Percentiles rank a stretch among this genome's conserved stretches.
phyloP scores from a whole-genome alignment of 352 stramenopile genomes.

The Aphanomyces euteiches region DNA sequence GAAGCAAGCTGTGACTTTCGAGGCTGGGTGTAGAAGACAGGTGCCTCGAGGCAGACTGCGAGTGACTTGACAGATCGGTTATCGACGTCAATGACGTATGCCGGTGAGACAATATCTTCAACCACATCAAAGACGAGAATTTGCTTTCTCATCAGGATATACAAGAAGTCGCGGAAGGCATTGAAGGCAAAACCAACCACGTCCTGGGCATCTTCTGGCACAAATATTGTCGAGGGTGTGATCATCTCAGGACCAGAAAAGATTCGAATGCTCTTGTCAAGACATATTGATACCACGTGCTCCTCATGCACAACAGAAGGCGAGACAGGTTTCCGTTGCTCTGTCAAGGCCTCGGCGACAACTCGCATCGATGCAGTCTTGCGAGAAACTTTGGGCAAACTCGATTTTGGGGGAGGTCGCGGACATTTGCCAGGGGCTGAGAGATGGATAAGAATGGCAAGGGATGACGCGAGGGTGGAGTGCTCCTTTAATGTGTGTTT shows the following conservation, averaged over 20 bases:
- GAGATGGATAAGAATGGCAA: conserved; percentile 54
- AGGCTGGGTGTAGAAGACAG: conserved; percentile 10
- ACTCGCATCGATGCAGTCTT: background rate
- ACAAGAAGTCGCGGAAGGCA: conserved; percentile 44
- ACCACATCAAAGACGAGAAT: conserved; percentile 34
- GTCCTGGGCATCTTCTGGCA: conserved; percentile 57
- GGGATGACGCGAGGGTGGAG: conserved; percentile 48
- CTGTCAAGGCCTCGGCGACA: background rate
- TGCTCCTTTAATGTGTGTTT: conserved; percentile 70
- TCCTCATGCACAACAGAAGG: background rate
- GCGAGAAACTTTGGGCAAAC: background rate
- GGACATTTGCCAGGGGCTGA: conserved; percentile 15
- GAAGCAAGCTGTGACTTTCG: background rate
- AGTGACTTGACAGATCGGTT: conserved; percentile 22
- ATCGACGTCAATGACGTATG: conserved; percentile 10
- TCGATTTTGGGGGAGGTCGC: background rate
- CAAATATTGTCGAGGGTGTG: conserved; percentile 64
- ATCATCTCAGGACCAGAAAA: conserved; percentile 48
- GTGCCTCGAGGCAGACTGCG: conserved; percentile 7
- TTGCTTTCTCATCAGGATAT: conserved; percentile 57
- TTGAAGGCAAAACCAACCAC: conserved; percentile 63
- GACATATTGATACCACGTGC: conserved; percentile 57
- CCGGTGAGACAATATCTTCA: conserved; percentile 16
- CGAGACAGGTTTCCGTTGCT: conserved; percentile 7
- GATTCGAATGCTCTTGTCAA: conserved; percentile 64